These are phyloP conservation scores for Gentiana dahurica DNA, from an alignment of 257 asterid genomes.

Conservation along the genomic window DNA sequence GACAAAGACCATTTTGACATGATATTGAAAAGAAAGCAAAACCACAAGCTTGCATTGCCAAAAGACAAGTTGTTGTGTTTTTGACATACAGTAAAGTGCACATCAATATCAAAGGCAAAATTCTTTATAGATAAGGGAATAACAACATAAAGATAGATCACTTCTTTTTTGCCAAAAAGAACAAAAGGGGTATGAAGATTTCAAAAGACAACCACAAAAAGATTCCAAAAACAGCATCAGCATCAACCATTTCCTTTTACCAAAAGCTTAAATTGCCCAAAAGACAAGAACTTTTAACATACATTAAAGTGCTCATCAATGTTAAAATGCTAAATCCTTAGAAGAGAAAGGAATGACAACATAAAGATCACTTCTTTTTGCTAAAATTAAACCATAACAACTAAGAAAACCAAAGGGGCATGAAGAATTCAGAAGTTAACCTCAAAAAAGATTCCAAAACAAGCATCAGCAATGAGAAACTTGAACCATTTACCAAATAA, in stretches of 20 bases:
- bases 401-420: background rate
- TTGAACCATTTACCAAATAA: background rate
- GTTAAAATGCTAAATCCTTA: no score
- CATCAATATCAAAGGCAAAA: no score
- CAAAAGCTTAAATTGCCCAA: no score
- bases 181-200: background rate
- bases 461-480: background rate
- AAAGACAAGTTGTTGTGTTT: no score
- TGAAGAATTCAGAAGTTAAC: background rate
- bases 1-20: no score
- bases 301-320: no score
- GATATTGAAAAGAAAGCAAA: no score
- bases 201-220: background rate
- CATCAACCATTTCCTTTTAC: no score
- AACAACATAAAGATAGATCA: background rate
- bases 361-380: background rate
- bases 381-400: no score
- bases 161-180: background rate
- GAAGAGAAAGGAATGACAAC: background rate
- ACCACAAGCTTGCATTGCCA: no score
- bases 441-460: conserved; percentile 3
- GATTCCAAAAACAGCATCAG: background rate
- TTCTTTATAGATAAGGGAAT: background rate
- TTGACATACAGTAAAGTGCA: no score
- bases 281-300: no score